Evolutionary conservation across 306 rosid species (phyloP), one percentile per base, ranked within the genome.

Genomic region (Vigna angularis): DNA sequence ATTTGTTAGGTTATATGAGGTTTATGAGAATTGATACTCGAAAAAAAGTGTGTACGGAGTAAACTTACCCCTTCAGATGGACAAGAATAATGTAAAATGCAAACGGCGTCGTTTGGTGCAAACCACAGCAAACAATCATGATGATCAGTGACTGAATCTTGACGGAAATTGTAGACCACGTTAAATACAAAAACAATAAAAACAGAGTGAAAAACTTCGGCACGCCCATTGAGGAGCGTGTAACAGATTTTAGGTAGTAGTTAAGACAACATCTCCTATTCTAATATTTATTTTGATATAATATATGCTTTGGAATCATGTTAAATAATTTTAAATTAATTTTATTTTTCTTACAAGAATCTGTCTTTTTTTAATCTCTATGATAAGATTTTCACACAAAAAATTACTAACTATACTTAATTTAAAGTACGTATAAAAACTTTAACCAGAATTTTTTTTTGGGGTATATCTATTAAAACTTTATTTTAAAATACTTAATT

Each of bases 71-170:
- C 5, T 3, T 30, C 0, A 4, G 32, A 0, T 3, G 32, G 49
- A 14, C 24, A 67, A 77, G 67, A 66, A 59, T 75, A 30, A 44
- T 2, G 53, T 44, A n/a, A 52, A 51, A 10, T 0, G 0, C 1
- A 87, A 78, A 83, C 93, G 91, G 14, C 69, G 78, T 79, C 85
- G 88, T 79, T 38, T 70, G 6, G 40, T 7, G 42, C 4, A 52
- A 40, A 55, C 40, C 1, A 42, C 0, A 11, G 9, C 24, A 52
- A 69, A 40, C 62, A 6, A 66, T 45, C 40, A 65, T 51, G 59
- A 69, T 45, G 26, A 24, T 56, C 2, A 12, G 20, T 59, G 70
- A 74, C 15, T 20, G 20, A 40, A 79, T 50, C 78, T 49, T 65
- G 89, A 81, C 87, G 5, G 78, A 63, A 81, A 82, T 53, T 34